These are phyloP conservation scores for Pontederia crassipes DNA, from an alignment of 176 grass and related monocot genomes.

Conservation along the genomic window DNA sequence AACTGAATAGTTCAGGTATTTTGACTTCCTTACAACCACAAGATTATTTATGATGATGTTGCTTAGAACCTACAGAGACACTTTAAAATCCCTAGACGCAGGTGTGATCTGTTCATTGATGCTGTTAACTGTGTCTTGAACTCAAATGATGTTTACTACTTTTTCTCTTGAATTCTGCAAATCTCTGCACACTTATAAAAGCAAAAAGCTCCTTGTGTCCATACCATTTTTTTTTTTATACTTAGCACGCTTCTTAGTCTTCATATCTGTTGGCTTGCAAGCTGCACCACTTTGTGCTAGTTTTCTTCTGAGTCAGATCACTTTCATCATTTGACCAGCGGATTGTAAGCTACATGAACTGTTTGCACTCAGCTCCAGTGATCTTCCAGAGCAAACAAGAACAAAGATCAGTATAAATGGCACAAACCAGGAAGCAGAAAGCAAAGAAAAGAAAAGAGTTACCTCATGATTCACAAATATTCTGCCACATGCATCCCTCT, in stretches of 20 bases:
- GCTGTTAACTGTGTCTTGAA: conserved; percentile 18
- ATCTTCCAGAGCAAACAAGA: neutral
- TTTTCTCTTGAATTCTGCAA: conserved; percentile 41
- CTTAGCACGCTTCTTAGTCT: conserved; percentile 34
- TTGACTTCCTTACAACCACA: neutral
- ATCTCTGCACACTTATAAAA: conserved; percentile 37
- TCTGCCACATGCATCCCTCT: neutral
- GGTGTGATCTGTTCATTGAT: conserved; percentile 30
- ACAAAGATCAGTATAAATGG: neutral
- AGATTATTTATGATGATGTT: conserved; percentile 21
- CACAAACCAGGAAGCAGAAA: neutral
- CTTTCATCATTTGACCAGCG: neutral
- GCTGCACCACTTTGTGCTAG: conserved; percentile 2
- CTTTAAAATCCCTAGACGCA: conserved; percentile 29
- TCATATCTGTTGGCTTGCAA: conserved; percentile 15
- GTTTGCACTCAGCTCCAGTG: neutral
- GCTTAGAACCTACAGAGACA: conserved; percentile 20
- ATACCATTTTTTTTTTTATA: conserved; percentile 26
- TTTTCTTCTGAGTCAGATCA: conserved; percentile 1
- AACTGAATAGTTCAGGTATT: neutral
- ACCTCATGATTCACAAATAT: neutral
- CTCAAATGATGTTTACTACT: conserved; percentile 17
- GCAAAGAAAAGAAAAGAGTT: neutral
- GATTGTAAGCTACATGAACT: neutral
- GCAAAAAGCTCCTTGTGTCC: conserved; percentile 33